phyloP scores from a whole-genome alignment of 768 basidiomycete genomes.

The Russula foetens region DNA sequence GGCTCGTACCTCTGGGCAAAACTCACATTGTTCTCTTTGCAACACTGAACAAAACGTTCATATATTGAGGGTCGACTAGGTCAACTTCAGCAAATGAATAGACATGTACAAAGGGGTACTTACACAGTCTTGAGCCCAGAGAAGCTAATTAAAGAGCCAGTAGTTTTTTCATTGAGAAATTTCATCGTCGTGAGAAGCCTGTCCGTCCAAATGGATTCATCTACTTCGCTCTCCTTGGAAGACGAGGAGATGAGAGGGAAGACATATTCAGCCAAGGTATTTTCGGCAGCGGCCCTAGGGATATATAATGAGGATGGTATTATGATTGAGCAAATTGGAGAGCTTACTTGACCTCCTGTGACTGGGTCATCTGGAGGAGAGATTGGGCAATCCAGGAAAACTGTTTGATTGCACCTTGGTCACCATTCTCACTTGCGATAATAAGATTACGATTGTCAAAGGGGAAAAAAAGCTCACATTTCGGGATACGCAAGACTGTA shows the following conservation, averaged over 20 bases:
- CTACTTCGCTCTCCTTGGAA: slow-evolving; percentile 45
- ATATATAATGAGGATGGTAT: not conserved
- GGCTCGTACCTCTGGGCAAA: not conserved
- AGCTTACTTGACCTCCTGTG: slow-evolving; percentile 51
- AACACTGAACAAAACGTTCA: slow-evolving; percentile 63
- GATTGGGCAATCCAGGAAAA: slow-evolving; percentile 91
- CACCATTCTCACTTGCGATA: slow-evolving; percentile 63
- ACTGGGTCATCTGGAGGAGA: slow-evolving; percentile 49
- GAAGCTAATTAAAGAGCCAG: slow-evolving; percentile 49
- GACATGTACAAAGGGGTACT: slow-evolving; percentile 24
- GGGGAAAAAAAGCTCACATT: slow-evolving; percentile 47
- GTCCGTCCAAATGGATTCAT: slow-evolving; percentile 84
- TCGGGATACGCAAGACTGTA: slow-evolving; percentile 81
- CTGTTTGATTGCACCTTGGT: slow-evolving; percentile 59
- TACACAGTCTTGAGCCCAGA: slow-evolving; percentile 58
- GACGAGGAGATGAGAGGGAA: slow-evolving; percentile 62
- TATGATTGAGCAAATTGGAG: not conserved
- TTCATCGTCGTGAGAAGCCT: slow-evolving; percentile 65
- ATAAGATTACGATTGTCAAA: not conserved
- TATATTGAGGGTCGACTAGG: slow-evolving; percentile 60
- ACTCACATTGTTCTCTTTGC: slow-evolving; percentile 78
- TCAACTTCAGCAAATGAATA: not conserved
- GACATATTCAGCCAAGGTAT: slow-evolving; percentile 63
- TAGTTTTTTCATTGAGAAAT: slow-evolving; percentile 50
- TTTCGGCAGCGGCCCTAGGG: slow-evolving; percentile 52